Percentiles rank a stretch among this genome's conserved stretches.
phyloP scores from a whole-genome alignment of 495 filamentous ascomycete genomes.

The Annulohypoxylon stygium region DNA sequence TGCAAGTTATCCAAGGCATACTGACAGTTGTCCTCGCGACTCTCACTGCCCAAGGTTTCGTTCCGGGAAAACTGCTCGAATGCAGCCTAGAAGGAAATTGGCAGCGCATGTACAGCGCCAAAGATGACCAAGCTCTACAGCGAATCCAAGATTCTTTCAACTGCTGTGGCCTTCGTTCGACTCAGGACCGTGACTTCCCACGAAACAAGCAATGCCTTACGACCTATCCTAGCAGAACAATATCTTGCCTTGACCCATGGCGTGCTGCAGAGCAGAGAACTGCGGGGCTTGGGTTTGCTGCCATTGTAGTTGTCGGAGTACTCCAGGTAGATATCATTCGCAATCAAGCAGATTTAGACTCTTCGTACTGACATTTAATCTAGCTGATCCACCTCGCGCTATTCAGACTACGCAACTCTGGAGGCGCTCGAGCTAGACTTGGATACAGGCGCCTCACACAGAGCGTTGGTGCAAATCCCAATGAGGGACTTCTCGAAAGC shows the following conservation, averaged over 20 bases:
- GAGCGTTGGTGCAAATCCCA: conserved; percentile 14
- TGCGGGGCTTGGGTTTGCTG: conserved; percentile 45
- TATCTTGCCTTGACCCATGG: conserved; percentile 47
- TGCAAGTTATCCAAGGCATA: conserved; percentile 60
- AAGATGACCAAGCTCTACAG: conserved; percentile 65
- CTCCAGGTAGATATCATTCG: conserved; percentile 45
- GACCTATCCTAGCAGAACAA: conserved; percentile 17
- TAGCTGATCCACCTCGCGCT: conserved; percentile 42
- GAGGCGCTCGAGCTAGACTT: conserved; percentile 5
- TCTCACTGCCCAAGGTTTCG: conserved; percentile 66
- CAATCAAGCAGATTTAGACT: neutral
- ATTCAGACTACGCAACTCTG: conserved; percentile 32
- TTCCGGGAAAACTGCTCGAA: conserved; percentile 58
- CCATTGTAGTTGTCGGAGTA: conserved; percentile 47
- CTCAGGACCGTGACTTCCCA: conserved; percentile 70
- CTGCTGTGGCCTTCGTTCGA: conserved; percentile 73
- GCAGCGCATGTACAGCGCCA: conserved; percentile 61
- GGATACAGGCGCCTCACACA: conserved; percentile 28
- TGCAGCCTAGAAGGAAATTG: conserved; percentile 69
- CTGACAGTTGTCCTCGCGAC: conserved; percentile 68
- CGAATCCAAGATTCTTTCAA: conserved; percentile 72
- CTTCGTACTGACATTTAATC: neutral
- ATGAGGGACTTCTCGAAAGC: conserved; percentile 36
- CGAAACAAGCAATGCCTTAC: neutral
- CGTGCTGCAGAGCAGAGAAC: conserved; percentile 39